Conservation (phyloP, 768 basidiomycete genomes). For the Suillus americanus region DNA sequence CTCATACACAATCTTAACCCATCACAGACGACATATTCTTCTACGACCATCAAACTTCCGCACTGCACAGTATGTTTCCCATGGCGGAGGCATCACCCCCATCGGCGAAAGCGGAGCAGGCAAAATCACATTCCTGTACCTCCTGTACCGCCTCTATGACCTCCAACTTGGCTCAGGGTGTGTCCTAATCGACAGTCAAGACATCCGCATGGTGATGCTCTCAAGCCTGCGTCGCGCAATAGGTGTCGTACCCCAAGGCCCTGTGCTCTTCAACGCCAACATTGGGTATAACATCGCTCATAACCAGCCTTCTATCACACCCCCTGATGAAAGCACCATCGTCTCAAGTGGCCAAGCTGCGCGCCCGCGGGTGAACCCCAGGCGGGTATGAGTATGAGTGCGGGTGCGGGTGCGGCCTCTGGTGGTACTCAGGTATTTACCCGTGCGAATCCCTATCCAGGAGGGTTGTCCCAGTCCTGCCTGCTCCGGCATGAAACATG, state of each 20-base stretch:
- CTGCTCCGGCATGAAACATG: too few relatives aligned
- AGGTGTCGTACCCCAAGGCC: constrained; percentile 72
- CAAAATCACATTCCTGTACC: constrained; percentile 82
- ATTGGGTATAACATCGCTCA: constrained; percentile 60
- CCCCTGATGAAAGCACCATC: too few relatives aligned
- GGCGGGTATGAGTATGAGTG: too few relatives aligned
- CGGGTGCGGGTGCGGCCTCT: too few relatives aligned
- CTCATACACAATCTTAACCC: too few relatives aligned
- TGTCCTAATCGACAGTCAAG: constrained; percentile 82
- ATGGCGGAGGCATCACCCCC: constrained; percentile 86
- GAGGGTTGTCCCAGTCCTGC: too few relatives aligned
- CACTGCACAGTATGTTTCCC: constrained; percentile 80
- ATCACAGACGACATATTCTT: constrained; percentile 63
- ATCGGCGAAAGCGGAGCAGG: constrained; percentile 84
- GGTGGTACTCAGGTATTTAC: too few relatives aligned
- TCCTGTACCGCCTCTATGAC: constrained; percentile 92
- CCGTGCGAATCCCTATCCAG: too few relatives aligned
- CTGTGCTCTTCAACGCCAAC: constrained; percentile 68
- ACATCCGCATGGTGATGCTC: constrained; percentile 87
- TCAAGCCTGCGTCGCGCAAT: constrained; percentile 75
- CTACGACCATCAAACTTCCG: constrained; percentile 68
- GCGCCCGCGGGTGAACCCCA: too few relatives aligned
- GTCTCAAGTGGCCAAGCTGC: too few relatives aligned
- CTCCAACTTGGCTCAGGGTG: constrained; percentile 73
- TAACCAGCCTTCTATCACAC: too few relatives aligned